These are phyloP conservation scores for Amaranthus tricolor DNA, from an alignment of 179 eudicot species.

Conservation along the genomic window DNA sequence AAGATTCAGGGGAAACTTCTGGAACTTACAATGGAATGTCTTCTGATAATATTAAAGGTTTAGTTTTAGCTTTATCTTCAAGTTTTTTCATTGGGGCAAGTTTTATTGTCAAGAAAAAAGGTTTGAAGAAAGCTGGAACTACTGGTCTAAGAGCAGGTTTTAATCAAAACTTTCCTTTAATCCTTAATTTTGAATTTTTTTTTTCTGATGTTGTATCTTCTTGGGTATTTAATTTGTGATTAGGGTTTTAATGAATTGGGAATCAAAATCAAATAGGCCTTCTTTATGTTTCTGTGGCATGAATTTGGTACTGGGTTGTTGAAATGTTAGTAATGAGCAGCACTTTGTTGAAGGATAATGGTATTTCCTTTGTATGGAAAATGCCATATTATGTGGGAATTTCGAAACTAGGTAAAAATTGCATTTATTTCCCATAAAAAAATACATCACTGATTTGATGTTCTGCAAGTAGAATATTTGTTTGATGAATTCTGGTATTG, in stretches of 20 bases:
- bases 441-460: not conserved
- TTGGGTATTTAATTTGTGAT: not conserved
- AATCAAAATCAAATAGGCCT: not conserved
- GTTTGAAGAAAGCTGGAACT: slow-evolving; percentile 45
- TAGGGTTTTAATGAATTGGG: slow-evolving; percentile 4
- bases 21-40: slow-evolving; percentile 41
- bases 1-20: slow-evolving; percentile 20
- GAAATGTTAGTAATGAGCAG: not conserved
- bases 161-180: not conserved
- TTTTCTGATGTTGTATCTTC: not conserved
- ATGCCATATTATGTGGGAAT: not conserved
- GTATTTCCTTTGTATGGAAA: not conserved
- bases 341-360: not conserved
- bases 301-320: not conserved
- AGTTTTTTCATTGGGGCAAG: slow-evolving; percentile 52
- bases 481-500: not conserved
- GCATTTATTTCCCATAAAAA: not conserved
- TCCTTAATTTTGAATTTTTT: not conserved
- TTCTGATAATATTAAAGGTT: slow-evolving; percentile 47
- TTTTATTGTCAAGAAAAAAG: slow-evolving; percentile 51
- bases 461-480: not conserved
- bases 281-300: not conserved
- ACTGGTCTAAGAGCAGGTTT: slow-evolving; percentile 47
- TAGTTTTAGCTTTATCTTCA: slow-evolving; percentile 45
- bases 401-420: not conserved